Evolutionary conservation across 2,329 filamentous ascomycete genomes (phyloP).

Genomic region (Nothopassalora personata): DNA sequence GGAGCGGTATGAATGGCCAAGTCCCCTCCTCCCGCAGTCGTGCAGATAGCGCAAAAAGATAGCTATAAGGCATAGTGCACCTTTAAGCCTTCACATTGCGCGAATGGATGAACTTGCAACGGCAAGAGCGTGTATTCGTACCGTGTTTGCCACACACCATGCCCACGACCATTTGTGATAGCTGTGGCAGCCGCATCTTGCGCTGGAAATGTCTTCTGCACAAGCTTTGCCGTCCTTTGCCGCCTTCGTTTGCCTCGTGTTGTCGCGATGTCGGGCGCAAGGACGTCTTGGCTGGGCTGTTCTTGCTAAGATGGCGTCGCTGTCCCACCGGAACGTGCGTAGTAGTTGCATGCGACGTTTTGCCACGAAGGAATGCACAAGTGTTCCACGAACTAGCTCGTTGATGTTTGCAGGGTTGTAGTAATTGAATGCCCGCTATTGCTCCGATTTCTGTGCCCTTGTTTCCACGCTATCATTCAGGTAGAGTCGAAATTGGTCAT

Average conservation of each 20-base stretch:
- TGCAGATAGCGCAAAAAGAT: neutral
- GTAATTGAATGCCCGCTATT: neutral
- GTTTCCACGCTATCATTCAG: neutral
- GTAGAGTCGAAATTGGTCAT: too few relatives aligned
- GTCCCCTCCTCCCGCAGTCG: neutral
- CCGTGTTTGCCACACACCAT: neutral
- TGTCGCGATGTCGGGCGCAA: neutral
- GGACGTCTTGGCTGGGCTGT: neutral
- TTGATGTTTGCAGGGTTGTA: neutral
- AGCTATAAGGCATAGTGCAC: neutral
- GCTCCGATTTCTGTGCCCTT: neutral
- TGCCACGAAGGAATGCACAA: neutral
- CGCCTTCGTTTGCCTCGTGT: neutral
- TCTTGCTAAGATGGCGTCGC: neutral
- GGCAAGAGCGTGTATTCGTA: neutral
- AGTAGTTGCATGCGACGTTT: neutral
- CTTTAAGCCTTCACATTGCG: neutral
- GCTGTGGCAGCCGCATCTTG: neutral
- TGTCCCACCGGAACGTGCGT: neutral
- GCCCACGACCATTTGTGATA: neutral
- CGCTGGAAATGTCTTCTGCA: neutral
- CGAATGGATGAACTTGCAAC: neutral
- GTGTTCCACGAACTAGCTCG: neutral
- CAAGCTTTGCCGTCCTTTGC: neutral
- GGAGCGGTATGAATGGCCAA: constrained; percentile 2